Evolutionary conservation across 1,284 basidiomycete genomes (phyloP).

Genomic region (Gymnopus androsaceus): DNA sequence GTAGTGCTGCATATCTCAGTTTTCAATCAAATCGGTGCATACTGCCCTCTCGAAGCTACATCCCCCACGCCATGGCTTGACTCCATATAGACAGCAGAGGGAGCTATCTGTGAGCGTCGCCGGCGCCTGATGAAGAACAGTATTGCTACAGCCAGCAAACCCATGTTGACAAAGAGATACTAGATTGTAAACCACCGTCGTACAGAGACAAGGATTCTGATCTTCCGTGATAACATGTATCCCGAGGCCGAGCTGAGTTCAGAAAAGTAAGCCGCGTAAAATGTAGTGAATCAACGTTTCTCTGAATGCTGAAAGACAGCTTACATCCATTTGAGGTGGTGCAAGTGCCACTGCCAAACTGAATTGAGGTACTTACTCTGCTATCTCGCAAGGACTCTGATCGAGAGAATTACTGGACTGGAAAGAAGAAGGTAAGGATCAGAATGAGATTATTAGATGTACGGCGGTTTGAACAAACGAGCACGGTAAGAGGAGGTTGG

Average conservation of each 20-base stretch:
- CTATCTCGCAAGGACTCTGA: slow-evolving; percentile 5
- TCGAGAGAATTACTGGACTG: slow-evolving; percentile 2
- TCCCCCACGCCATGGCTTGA: background rate
- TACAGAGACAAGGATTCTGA: slow-evolving; percentile 4
- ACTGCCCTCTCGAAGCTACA: background rate
- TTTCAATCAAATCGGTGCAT: background rate
- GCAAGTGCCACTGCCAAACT: no score
- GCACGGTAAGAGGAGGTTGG: no score
- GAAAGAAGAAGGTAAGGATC: background rate
- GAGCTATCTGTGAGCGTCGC: background rate
- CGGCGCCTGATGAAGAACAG: background rate
- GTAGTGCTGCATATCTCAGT: background rate
- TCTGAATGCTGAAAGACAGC: background rate
- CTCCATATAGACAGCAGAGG: slow-evolving; percentile 6
- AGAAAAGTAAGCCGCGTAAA: background rate
- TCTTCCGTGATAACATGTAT: slow-evolving; percentile 2
- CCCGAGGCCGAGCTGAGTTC: background rate
- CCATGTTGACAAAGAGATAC: slow-evolving; percentile 1
- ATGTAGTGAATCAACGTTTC: background rate
- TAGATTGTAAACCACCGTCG: slow-evolving; percentile 6
- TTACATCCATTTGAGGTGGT: slow-evolving; percentile 1
- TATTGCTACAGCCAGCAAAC: background rate
- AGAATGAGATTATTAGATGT: background rate
- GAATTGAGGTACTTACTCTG: slow-evolving; percentile 1
- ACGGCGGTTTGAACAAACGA: no score